Evolutionary conservation across 352 stramenopile species (phyloP), one percentile per base, ranked within the genome.

Genomic region (Thalassiosira oceanica): DNA sequence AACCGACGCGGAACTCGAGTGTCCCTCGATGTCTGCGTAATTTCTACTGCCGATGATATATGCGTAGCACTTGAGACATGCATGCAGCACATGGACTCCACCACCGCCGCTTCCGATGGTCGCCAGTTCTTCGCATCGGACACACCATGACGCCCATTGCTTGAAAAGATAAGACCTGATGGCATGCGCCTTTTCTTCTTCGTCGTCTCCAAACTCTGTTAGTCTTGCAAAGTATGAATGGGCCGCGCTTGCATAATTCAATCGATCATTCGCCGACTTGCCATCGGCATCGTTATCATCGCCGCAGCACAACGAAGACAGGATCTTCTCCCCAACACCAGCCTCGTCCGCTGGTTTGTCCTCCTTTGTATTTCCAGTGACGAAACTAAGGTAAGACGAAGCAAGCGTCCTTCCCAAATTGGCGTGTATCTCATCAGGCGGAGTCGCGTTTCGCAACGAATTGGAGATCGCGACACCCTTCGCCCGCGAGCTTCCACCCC

Each of bases 61-160:
- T 10, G 27, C 39, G 45, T 69, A 78, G 29, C 31, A 18, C 37
- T 68, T 67, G 20, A 78, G 49, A 35, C 60, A 78, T 10, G 60
- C 53, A 35, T 61, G 43, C 7, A 78, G 20, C 1, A 78, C 60
- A 39, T 51, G 31, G 16, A 56, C 29, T 24, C 60, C 68, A 28
- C 68, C 58, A 21, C 60, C 52, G 26, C 50, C 41, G 43, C n/a
- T 49, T 24, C 20, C 29, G n/a, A 5, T 11, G 6, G 16, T 18
- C 1, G 27, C 24, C 4, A 78, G 49, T 58, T 78, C 68, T 39
- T 78, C 68, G 29, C 52, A 63, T 55, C 23, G 29, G 20, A 64
- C 26, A 36, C 68, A 78, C 68, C 60, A 73, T 57, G 57, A 24
- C 20, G 48, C 36, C 68, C 68, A 78, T 39, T 72, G 50, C 0